Percentiles rank a stretch among this genome's conserved stretches.
Conservation (phyloP, 164 flowering plant species). For the Vitis cinerea region DNA sequence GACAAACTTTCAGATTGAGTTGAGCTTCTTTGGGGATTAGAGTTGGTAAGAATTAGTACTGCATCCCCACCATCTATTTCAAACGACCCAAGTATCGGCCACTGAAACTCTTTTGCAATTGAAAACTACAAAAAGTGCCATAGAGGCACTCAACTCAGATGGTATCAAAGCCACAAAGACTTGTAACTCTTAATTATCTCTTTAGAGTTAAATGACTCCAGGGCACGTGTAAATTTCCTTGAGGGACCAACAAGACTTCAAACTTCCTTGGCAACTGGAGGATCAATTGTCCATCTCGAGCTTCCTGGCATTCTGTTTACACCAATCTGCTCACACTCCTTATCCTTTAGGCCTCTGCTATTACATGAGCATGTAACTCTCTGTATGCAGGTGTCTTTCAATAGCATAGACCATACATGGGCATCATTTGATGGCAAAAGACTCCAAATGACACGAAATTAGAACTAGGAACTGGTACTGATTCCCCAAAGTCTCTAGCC, state of each 20-base stretch:
- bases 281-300: conserved; percentile 21
- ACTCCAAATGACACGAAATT: too few species aligned
- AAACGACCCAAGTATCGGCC: too few species aligned
- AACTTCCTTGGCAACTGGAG: too few species aligned
- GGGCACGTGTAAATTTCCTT: too few species aligned
- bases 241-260: too few species aligned
- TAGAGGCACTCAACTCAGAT: too few species aligned
- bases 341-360: conserved; percentile 92
- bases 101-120: too few species aligned
- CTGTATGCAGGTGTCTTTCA: conserved; percentile 82
- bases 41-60: conserved; percentile 10
- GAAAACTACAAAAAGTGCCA: too few species aligned
- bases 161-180: too few species aligned
- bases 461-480: conserved; percentile 24
- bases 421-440: conserved; percentile 85
- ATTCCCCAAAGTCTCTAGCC: conserved; percentile 46
- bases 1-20: conserved; percentile 74
- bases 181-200: too few species aligned
- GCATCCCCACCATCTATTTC: too few species aligned
- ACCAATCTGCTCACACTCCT: conserved; percentile 95
- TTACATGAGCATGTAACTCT: conserved; percentile 87
- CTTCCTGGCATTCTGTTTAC: conserved; percentile 95
- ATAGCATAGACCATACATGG: conserved; percentile 91
- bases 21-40: conserved; percentile 99
- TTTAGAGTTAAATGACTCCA: too few species aligned